Evolutionary conservation across 2,329 filamentous ascomycete species (phyloP).

Genomic region (Aureobasidium sp.): DNA sequence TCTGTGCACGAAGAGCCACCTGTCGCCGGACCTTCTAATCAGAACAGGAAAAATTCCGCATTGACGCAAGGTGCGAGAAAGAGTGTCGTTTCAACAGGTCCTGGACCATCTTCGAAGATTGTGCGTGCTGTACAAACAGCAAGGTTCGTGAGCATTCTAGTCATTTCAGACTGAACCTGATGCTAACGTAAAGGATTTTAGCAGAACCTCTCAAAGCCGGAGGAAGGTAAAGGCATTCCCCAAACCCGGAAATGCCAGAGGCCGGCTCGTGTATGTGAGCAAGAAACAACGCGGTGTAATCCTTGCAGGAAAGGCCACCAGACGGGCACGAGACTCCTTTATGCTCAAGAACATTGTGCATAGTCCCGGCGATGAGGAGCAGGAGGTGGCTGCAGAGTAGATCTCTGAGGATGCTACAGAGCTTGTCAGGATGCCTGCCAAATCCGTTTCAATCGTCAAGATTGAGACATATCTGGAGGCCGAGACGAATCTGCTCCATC

Average conservation of each 20-base stretch:
- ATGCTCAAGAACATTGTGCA: neutral
- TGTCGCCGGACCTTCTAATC: neutral
- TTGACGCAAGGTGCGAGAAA: neutral
- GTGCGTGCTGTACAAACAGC: neutral
- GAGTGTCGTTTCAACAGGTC: neutral
- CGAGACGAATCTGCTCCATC: neutral
- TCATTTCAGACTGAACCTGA: neutral
- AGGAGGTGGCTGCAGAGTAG: neutral
- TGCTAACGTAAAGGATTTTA: neutral
- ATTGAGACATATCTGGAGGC: neutral
- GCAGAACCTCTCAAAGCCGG: neutral
- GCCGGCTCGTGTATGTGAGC: neutral
- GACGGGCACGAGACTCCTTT: neutral
- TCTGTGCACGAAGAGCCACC: neutral
- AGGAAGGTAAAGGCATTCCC: neutral
- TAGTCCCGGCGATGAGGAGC: neutral
- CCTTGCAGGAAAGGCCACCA: neutral
- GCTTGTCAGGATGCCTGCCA: neutral
- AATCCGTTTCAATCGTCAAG: neutral
- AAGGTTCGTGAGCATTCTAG: neutral
- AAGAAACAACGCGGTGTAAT: neutral
- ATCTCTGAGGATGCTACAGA: neutral
- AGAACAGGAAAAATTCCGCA: neutral
- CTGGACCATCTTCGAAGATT: neutral
- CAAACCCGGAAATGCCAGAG: neutral